Base-by-base conservation (phyloP, 106 monocot species). In the Allium cepa region DNA sequence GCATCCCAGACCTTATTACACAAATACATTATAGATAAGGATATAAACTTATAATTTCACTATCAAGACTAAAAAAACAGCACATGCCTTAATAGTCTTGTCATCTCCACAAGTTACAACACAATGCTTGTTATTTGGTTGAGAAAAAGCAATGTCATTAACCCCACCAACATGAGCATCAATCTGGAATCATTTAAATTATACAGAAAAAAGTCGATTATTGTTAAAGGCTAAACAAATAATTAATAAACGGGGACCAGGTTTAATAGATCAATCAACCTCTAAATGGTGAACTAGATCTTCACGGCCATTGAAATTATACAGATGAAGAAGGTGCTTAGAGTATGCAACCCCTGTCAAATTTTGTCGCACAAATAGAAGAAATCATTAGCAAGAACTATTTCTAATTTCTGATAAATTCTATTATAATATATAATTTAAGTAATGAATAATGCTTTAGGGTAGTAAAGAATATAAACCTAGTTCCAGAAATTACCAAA, bases 151-250 rank as follows among this genome's bases (percentile, higher is more conserved):
- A 66, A 93, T 69, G 69, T 93, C 92, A 72, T 93, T 93, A 36
- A 93, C 85, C 50, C 83, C 85, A 53, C 92, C 92, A 79, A 72
- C 75, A 81, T 93, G 92, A 73, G 92, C 92, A 74, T 88, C 88
- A 75, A 93, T 88, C 92, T 93, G 70, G 28, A 22, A 51, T 53
- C 12, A 50, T 69, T 22, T 17, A 11, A 27, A 49, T 62, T 55
- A 28, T 62, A 57, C 46, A 53, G 11, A 71, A 60, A 64, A 26
- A 10, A 69, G 9, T 63, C 56, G 50, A 59, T 55, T 11, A 14
- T 64, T 8, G 15, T 18, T 49, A 64, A 26, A 49, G 28, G 18
- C 26, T 48, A 22, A 22, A 22, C 22, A 22, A 22, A 22, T 22
- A 22, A 22, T 22, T 22, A 55, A 36, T 47, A 50, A 47, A 11